Base-by-base conservation (phyloP, 176 grass and related monocot species). In the Carex littledalei region DNA sequence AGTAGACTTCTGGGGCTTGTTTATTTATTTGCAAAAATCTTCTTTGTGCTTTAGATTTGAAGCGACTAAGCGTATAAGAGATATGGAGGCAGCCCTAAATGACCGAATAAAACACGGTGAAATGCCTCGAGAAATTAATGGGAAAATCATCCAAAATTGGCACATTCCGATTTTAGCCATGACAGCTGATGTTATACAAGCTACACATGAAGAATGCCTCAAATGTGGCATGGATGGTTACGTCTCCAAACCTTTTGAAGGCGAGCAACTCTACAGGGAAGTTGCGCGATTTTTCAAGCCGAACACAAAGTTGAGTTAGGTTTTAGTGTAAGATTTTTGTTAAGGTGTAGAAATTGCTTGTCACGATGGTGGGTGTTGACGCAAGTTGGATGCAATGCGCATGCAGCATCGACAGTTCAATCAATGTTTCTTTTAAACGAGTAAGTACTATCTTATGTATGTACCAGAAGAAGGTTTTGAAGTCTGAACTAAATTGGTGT, bases 111-210 rank as follows among this genome's bases (percentile, higher is more conserved):
- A 87, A 79, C 78, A 29, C 4, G 91, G 88, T 65, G 91, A 99
- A 69, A 66, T 54, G 0, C 78, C 81, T 63, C 84, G n/a, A 81
- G 90, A 89, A 81, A 81, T 90, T 87, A 53, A 67, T 20, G 73
- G 89, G 8, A 83, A 85, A 68, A 85, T 84, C 55, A 8, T 91
- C 49, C 84, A 50, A 41, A 89, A 65, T 21, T 99, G 97, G 93
- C 86, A 90, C 72, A 94, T 91, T 87, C 97, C 97, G 3, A 99
- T 99, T 87, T 82, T 99, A 67, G 97, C 97, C 26, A 99, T 99
- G 97, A 99, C 97, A 1, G 97, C 97, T 71, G 97, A 99, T 83
- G 97, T 99, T 45, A 99, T 99, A 80, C 97, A 99, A 86, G 97
- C 97, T 69, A 99, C 97, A 81, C 84, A 94, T 18, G 97, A 99